Conservation (phyloP, 2,329 filamentous ascomycete genomes). For the Penicillium sp. region DNA sequence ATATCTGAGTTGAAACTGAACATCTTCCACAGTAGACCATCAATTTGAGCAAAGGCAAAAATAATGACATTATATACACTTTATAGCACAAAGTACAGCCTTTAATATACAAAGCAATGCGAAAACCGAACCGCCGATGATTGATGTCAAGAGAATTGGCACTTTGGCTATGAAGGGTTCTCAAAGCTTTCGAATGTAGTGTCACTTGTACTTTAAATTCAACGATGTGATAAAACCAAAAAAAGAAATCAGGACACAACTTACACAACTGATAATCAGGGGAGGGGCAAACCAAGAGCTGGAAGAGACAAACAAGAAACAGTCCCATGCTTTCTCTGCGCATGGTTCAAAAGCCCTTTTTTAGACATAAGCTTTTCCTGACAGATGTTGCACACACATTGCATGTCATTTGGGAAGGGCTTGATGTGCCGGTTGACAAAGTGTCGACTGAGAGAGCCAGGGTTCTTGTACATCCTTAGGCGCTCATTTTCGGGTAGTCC, state of each 20-base stretch:
- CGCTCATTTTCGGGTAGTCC: conserved; percentile 13
- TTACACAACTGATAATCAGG: neutral
- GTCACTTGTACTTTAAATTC: too few relatives aligned
- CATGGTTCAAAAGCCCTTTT: conserved; percentile 18
- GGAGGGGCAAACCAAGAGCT: conserved; percentile 11
- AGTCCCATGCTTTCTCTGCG: conserved; percentile 16
- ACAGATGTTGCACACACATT: conserved; percentile 19
- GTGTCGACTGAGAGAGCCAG: conserved; percentile 23
- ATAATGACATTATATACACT: too few relatives aligned
- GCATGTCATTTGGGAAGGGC: conserved; percentile 18
- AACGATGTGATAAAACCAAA: too few relatives aligned
- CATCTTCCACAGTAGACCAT: too few relatives aligned
- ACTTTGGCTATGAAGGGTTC: too few relatives aligned
- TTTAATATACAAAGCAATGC: too few relatives aligned
- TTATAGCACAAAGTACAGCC: too few relatives aligned
- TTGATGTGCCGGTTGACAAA: conserved; percentile 23
- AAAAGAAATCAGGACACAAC: neutral
- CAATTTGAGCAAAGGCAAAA: too few relatives aligned
- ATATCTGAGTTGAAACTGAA: too few relatives aligned
- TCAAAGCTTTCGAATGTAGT: too few relatives aligned
- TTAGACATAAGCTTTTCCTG: conserved; percentile 16
- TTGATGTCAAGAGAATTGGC: too few relatives aligned
- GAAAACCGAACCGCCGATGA: too few relatives aligned
- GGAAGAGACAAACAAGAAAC: conserved; percentile 12
- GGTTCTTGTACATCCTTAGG: conserved; percentile 13